Evolutionary conservation across 495 filamentous ascomycete species (phyloP), one percentile per base, ranked within the genome.

Genomic region (Neurospora sp.): DNA sequence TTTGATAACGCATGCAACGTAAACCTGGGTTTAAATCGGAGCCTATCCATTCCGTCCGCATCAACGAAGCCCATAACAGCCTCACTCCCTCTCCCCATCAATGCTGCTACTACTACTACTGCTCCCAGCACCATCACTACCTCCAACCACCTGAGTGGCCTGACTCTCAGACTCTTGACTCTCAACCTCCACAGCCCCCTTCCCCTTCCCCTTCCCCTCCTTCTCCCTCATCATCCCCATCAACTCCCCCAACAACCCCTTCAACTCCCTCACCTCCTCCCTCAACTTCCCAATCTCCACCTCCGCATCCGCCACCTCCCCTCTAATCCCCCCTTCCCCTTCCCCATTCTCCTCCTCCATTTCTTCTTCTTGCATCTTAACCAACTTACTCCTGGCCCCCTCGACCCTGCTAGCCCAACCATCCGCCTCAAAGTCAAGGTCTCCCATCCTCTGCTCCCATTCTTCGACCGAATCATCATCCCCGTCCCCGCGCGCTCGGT

Each of bases 381-480:
- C 54, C 6, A 97, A 85, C 83, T 97, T 91, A 4, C 93, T 91
- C 76, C 89, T 92, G 23, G 87, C 90, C n/a, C 85, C 81, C 46
- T 89, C 86, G 0, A 97, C 93, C 75, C 84, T 88, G 82, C 93
- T 90, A 20, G 84, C 84, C 96, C 96, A 99, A 8, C 89, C 90
- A 71, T 94, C 92, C 12, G 86, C 82, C 78, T 96, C 90, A 74
- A 96, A 92, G 77, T 96, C 91, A 9, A 96, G 77, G 38, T 91
- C 88, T 2, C 82, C 85, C 4, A 85, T 84, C 81, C 95, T 86
- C 80, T 95, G 90, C 78, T 98, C 96, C 96, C 96, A 99, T 79
- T 98, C 94, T 81, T 98, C 92, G 14, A 91, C 79, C 2, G 86
- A 88, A 76, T 97, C 93, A 75, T 99, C 96, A 74, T 98, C 96